Base-by-base conservation (phyloP, 2,329 filamentous ascomycete genomes). In the Aspergillus fructus region DNA sequence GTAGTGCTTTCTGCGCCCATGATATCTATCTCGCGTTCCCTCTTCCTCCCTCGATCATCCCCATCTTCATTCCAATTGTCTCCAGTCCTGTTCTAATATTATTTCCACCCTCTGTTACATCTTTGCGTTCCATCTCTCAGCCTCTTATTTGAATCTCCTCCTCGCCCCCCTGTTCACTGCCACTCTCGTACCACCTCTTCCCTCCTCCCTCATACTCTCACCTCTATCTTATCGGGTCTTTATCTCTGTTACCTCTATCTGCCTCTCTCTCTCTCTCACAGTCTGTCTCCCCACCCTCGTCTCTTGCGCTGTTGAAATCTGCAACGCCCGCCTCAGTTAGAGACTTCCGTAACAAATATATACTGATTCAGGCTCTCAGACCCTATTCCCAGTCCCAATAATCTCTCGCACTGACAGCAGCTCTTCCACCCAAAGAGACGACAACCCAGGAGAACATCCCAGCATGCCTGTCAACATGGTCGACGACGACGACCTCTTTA, bases 401-500 rank as follows among this genome's bases (percentile, higher is more conserved):
- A 45, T 47, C 55, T 66, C 34, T 62, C 53, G 58, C 68, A 68
- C 70, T 74, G 70, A 73, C 71, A 66, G 43, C 66, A 73, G 68
- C 62, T 60, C 59, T 59, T 55, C 55, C 48, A 46, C 42, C 46
- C 45, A 55, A 56, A 54, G 49, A 62, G 59, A 46, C 52, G 41
- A 41, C 58, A 53, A 53, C 52, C 56, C 53, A 58, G 57, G 59
- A 62, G 62, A 59, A 65, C 49, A 53, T 53, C 41, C 55, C 60
- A 70, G 62, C 60, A 75, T 75, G 70, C 64, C 71, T 58, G 64
- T 69, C 63, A 67, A 66, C 59, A 69, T 68, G 62, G 67, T 66
- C 61, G 71, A 76, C 55, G 72, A 76, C 62, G 72, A 76, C 62
- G 72, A 71, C 61, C 67, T 76, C 45, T 76, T 77, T 61, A 72